These are phyloP conservation scores for Paraconiothyrium sp. DNA, from an alignment of 2,329 filamentous ascomycete species.

Conservation along the genomic window DNA sequence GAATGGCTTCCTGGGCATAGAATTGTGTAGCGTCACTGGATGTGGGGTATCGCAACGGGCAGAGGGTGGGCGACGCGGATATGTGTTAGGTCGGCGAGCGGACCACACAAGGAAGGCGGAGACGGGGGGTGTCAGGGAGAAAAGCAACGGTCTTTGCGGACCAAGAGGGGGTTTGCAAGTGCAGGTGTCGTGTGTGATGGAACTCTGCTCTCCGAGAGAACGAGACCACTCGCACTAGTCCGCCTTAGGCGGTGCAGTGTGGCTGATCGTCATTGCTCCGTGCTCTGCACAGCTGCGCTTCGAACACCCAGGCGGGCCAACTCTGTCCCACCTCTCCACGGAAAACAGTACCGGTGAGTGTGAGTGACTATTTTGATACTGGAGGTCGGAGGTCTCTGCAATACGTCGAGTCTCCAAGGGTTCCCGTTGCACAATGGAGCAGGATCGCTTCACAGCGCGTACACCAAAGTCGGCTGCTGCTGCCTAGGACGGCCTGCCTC, in stretches of 20 bases:
- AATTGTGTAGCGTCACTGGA: conserved; percentile 41
- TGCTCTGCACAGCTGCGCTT: neutral
- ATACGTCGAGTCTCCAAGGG: neutral
- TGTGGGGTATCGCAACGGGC: conserved; percentile 36
- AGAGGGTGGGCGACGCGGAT: conserved; percentile 20
- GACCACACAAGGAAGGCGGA: conserved; percentile 8
- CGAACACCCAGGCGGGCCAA: neutral
- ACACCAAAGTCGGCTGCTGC: conserved; percentile 1
- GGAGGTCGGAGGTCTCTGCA: neutral
- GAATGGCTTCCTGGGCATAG: conserved; percentile 40
- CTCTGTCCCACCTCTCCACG: neutral
- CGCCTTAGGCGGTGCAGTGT: conserved; percentile 11
- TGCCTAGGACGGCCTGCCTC: conserved; percentile 4
- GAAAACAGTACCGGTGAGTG: neutral
- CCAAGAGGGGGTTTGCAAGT: conserved; percentile 1
- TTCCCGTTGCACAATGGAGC: neutral
- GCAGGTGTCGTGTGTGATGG: conserved; percentile 20
- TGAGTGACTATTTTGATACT: neutral
- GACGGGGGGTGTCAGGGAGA: neutral
- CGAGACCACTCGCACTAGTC: conserved; percentile 11
- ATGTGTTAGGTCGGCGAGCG: conserved; percentile 9
- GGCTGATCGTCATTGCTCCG: conserved; percentile 12
- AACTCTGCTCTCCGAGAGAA: conserved; percentile 9
- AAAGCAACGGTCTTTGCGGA: neutral
- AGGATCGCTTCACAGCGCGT: neutral